phyloP scores from a whole-genome alignment of 345 rosid genomes.

The Xanthoceras sorbifolium region DNA sequence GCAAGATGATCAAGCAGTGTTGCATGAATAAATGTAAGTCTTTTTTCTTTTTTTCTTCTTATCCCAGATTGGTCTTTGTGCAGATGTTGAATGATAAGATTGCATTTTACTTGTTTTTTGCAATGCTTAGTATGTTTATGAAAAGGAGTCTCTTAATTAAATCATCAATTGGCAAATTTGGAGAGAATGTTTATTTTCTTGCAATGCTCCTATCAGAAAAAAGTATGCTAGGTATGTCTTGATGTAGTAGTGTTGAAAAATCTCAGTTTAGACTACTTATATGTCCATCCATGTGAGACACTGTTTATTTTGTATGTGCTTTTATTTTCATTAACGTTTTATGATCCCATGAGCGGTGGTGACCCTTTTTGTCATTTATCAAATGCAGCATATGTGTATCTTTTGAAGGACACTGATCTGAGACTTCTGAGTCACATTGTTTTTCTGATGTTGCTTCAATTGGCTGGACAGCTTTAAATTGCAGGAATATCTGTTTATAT shows the following conservation, averaged over 20 bases:
- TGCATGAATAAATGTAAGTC: constrained; percentile 91
- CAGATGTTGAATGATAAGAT: neutral
- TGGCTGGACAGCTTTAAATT: neutral
- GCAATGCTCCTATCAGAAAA: neutral
- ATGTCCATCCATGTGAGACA: neutral
- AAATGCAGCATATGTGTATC: neutral
- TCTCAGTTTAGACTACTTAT: constrained; percentile 10
- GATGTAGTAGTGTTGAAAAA: constrained; percentile 7
- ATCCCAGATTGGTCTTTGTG: neutral
- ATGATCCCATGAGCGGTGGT: neutral
- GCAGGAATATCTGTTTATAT: neutral
- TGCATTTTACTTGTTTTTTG: neutral
- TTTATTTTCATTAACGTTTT: too few relatives aligned
- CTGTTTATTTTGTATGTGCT: neutral
- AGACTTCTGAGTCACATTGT: neutral
- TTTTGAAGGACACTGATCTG: neutral
- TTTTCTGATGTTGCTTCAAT: neutral
- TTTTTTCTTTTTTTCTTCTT: neutral
- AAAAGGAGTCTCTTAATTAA: neutral
- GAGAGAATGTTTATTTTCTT: neutral
- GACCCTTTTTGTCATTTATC: neutral
- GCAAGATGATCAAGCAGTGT: constrained; percentile 80
- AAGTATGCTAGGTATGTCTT: neutral
- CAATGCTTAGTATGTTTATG: constrained; percentile 1
- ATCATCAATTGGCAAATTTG: neutral